Evolutionary conservation across 139 green algal genomes (phyloP).

Genomic region (Prasinococcaceae sp.): DNA sequence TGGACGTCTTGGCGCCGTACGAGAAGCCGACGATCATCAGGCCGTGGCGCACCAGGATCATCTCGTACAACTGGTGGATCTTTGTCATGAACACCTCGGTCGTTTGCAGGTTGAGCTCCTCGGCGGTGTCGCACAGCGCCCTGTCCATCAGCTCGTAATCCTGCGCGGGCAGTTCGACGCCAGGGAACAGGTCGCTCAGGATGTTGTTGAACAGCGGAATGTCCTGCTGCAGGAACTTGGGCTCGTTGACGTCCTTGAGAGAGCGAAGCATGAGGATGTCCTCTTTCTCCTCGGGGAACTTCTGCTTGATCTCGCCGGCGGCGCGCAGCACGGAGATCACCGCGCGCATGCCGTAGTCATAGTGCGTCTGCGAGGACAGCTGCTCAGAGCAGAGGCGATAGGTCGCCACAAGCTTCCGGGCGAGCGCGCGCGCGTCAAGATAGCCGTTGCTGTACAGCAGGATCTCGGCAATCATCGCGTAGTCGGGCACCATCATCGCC

Average conservation of each 20-base stretch:
- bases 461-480: slow-evolving; percentile 63
- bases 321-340: slow-evolving; percentile 63
- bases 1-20: slow-evolving; percentile 47
- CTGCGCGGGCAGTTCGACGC: slow-evolving; percentile 37
- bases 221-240: slow-evolving; percentile 69
- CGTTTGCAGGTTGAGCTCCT: slow-evolving; percentile 35
- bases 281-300: slow-evolving; percentile 31
- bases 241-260: slow-evolving; percentile 61
- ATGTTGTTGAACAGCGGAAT: slow-evolving; percentile 65
- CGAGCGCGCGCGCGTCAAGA: slow-evolving; percentile 38
- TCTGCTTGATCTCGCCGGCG: slow-evolving; percentile 51
- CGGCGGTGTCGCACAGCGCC: slow-evolving; percentile 25
- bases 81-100: slow-evolving; percentile 55
- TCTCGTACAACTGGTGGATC: slow-evolving; percentile 65
- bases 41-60: slow-evolving; percentile 66
- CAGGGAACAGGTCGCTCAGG: slow-evolving; percentile 31
- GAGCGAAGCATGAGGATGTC: slow-evolving; percentile 54
- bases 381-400: slow-evolving; percentile 69
- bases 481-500: slow-evolving; percentile 74
- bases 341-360: slow-evolving; percentile 67
- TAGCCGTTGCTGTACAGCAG: slow-evolving; percentile 57
- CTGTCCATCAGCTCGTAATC: slow-evolving; percentile 39
- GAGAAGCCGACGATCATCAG: slow-evolving; percentile 61
- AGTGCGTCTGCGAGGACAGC: slow-evolving; percentile 63
- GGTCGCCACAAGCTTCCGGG: slow-evolving; percentile 64